phyloP scores from a whole-genome alignment of 78 protist species.

The Planoprotostelium fungivorum region DNA sequence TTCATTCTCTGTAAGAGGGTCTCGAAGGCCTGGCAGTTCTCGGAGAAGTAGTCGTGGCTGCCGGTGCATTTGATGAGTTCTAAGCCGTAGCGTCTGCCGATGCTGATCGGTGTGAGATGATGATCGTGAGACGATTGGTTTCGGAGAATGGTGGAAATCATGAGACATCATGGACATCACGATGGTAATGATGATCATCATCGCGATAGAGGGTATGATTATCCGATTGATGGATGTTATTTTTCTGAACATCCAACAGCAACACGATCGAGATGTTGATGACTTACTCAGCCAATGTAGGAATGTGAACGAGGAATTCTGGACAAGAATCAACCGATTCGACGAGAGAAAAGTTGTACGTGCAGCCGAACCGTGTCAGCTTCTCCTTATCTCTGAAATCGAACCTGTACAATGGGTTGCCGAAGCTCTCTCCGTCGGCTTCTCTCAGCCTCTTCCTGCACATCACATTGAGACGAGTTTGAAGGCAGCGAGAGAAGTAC shows the following conservation, averaged over 20 bases:
- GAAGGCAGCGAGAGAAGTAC: neutral
- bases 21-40: neutral
- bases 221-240: too few species aligned
- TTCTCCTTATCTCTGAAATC: slow-evolving; percentile 27
- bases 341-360: slow-evolving; percentile 36
- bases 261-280: neutral
- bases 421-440: slow-evolving; percentile 11
- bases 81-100: neutral
- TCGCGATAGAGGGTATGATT: too few species aligned
- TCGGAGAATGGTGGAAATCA: too few species aligned
- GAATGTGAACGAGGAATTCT: slow-evolving; percentile 47
- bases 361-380: slow-evolving; percentile 42
- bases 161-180: neutral
- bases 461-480: neutral
- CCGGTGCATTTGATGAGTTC: neutral
- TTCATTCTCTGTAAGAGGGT: slow-evolving; percentile 22
- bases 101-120: too few species aligned
- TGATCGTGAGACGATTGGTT: too few species aligned
- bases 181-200: too few species aligned
- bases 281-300: slow-evolving; percentile 9
- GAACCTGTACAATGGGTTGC: slow-evolving; percentile 29
- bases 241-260: too few species aligned
- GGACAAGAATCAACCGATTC: slow-evolving; percentile 39
- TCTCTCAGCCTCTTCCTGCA: slow-evolving; percentile 41
- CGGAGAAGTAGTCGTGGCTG: neutral